phyloP scores from a whole-genome alignment of 768 basidiomycete genomes.

The Pholiota conissans region DNA sequence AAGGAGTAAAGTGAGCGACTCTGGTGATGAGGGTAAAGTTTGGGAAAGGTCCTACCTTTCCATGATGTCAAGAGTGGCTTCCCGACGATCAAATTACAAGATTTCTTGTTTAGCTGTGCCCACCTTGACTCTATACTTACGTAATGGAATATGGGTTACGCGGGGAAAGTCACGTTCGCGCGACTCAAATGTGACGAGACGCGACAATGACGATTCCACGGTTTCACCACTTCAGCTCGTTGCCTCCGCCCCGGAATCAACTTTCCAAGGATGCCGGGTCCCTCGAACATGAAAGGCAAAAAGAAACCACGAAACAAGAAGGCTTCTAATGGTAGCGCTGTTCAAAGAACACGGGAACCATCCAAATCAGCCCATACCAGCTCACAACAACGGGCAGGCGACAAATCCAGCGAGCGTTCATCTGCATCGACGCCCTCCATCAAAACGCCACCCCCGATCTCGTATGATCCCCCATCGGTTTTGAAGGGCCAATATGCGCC shows the following conservation, averaged over 20 bases:
- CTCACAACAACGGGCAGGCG: background rate
- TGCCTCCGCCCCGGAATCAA: too few relatives aligned
- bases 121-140: too few relatives aligned
- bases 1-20: too few relatives aligned
- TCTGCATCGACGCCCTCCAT: constrained; percentile 19
- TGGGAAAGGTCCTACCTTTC: too few relatives aligned
- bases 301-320: constrained; percentile 23
- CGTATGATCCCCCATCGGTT: background rate
- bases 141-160: too few relatives aligned
- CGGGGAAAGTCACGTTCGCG: background rate
- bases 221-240: background rate
- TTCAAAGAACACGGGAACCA: background rate
- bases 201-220: background rate
- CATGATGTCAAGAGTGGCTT: too few relatives aligned
- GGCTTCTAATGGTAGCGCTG: background rate
- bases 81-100: too few relatives aligned
- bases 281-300: constrained; percentile 48
- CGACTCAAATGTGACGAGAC: background rate
- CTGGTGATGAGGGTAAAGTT: too few relatives aligned
- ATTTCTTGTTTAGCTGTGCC: too few relatives aligned
- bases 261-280: constrained; percentile 53
- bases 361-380: background rate
- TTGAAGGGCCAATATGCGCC: constrained; percentile 3
- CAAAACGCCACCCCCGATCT: constrained; percentile 16
- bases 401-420: constrained; percentile 16